Percentiles rank a stretch among this genome's conserved stretches.
phyloP scores from a whole-genome alignment of 2,329 filamentous ascomycete species.

The Nemania abortiva region DNA sequence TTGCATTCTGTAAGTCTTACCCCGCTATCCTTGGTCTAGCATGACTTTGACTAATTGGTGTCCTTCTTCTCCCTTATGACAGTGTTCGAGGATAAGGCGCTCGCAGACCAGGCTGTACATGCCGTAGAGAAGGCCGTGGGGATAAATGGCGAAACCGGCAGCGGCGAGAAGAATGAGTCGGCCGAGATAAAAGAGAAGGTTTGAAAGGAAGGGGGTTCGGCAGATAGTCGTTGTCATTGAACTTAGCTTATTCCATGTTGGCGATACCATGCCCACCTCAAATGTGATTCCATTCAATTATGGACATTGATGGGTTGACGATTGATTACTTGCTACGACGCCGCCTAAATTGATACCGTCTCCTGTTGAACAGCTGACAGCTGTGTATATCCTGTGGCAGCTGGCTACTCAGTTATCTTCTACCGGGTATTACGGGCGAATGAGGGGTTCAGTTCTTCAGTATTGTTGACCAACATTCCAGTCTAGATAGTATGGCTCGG shows the following conservation, averaged over 20 bases:
- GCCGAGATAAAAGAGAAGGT: conserved; percentile 21
- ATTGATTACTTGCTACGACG: no score
- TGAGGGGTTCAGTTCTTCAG: conserved; percentile 15
- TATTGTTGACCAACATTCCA: background rate
- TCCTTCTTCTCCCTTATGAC: background rate
- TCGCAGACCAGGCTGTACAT: conserved; percentile 54
- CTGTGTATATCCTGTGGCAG: conserved; percentile 19
- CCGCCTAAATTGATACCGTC: background rate
- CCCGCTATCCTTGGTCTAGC: background rate
- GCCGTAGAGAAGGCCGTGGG: conserved; percentile 56
- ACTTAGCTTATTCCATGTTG: background rate
- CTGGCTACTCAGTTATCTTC: conserved; percentile 11
- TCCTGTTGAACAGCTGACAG: conserved; percentile 4
- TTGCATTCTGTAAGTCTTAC: conserved; percentile 55
- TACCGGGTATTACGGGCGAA: conserved; percentile 1
- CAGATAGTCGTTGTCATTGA: background rate
- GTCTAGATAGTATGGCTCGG: conserved; percentile 33
- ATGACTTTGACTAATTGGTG: conserved; percentile 30
- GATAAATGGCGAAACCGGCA: conserved; percentile 40
- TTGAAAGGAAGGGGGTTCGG: background rate
- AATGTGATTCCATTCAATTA: background rate
- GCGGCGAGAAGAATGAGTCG: conserved; percentile 8
- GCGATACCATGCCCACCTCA: background rate
- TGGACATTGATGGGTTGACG: no score
- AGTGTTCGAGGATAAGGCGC: conserved; percentile 57